Evolutionary conservation across 495 filamentous ascomycete species (phyloP).

Genomic region (Penicillium robsamsonii): DNA sequence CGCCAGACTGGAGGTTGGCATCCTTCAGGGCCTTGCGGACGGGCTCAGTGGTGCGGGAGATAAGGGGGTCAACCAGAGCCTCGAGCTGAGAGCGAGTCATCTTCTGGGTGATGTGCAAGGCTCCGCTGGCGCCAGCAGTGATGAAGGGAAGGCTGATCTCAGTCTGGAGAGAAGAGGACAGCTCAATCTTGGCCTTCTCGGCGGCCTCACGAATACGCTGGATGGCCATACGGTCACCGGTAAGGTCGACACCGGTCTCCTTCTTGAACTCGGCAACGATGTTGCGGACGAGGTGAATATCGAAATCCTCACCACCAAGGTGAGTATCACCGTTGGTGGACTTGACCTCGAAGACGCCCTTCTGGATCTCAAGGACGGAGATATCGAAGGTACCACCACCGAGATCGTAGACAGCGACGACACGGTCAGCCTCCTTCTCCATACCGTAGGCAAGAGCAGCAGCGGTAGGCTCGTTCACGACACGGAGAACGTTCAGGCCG

Average conservation of each 20-base stretch:
- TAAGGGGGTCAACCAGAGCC: slow-evolving; percentile 86
- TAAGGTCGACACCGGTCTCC: slow-evolving; percentile 88
- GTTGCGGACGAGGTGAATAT: slow-evolving; percentile 93
- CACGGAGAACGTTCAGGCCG: slow-evolving; percentile 92
- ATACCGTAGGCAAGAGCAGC: slow-evolving; percentile 93
- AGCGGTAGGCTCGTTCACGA: slow-evolving; percentile 95
- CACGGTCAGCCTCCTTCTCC: slow-evolving; percentile 85
- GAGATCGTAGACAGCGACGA: slow-evolving; percentile 96
- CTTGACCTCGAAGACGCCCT: slow-evolving; percentile 98
- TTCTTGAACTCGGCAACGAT: slow-evolving; percentile 95
- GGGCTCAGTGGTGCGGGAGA: slow-evolving; percentile 81
- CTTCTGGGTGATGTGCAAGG: slow-evolving; percentile 97
- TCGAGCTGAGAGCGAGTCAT: slow-evolving; percentile 92
- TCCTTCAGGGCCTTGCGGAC: slow-evolving; percentile 98
- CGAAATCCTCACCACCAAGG: slow-evolving; percentile 97
- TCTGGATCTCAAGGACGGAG: slow-evolving; percentile 95
- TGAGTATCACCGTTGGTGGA: slow-evolving; percentile 98
- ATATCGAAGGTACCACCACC: slow-evolving; percentile 99
- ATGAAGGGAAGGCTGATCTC: slow-evolving; percentile 97
- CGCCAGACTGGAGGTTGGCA: slow-evolving; percentile 87
- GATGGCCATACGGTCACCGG: slow-evolving; percentile 94
- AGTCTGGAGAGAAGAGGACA: slow-evolving; percentile 93
- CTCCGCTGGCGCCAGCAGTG: slow-evolving; percentile 88
- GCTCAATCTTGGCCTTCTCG: slow-evolving; percentile 99
- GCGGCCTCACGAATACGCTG: slow-evolving; percentile 99